Percentiles rank a stretch among this genome's conserved stretches.
Evolutionary conservation across 2,329 filamentous ascomycete genomes (phyloP).

Genomic region (Fusarium sp.): DNA sequence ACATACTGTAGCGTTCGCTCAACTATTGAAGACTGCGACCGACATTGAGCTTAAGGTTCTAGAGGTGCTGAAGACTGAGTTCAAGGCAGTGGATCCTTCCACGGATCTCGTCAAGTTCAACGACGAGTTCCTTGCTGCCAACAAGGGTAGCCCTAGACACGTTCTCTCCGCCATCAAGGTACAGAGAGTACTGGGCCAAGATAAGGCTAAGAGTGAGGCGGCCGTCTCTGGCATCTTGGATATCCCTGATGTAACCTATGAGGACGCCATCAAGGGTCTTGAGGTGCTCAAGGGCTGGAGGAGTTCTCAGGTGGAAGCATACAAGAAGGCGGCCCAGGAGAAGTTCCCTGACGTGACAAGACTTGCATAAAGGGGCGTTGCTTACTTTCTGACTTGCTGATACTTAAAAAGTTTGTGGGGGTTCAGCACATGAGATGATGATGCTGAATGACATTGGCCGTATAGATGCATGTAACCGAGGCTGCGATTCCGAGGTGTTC

Average conservation of each 20-base stretch:
- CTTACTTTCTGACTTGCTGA: conserved; percentile 2
- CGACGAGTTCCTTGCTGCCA: conserved; percentile 69
- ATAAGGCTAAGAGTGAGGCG: conserved; percentile 67
- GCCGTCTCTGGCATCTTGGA: conserved; percentile 70
- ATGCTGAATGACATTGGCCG: conserved; percentile 2
- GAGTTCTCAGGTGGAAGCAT: conserved; percentile 59
- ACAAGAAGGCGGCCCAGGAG: conserved; percentile 58
- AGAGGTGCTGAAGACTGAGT: conserved; percentile 76
- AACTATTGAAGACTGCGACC: conserved; percentile 67
- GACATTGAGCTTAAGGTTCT: conserved; percentile 70
- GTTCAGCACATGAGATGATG: not conserved
- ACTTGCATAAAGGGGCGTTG: conserved; percentile 49
- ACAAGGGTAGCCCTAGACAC: conserved; percentile 71
- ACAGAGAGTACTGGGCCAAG: conserved; percentile 67
- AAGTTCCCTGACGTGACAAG: conserved; percentile 64
- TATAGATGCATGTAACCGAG: conserved; percentile 19
- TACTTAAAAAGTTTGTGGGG: conserved; percentile 6
- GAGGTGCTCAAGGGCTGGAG: conserved; percentile 60
- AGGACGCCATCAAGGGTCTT: conserved; percentile 63
- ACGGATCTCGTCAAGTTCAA: conserved; percentile 72
- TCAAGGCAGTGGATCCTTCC: conserved; percentile 68
- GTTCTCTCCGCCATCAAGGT: conserved; percentile 71
- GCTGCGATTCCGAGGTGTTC: conserved; percentile 10
- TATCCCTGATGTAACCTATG: conserved; percentile 59
- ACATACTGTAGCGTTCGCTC: conserved; percentile 76